phyloP scores from a whole-genome alignment of 208 protist species.

The Acanthamoeba lenticulata region DNA sequence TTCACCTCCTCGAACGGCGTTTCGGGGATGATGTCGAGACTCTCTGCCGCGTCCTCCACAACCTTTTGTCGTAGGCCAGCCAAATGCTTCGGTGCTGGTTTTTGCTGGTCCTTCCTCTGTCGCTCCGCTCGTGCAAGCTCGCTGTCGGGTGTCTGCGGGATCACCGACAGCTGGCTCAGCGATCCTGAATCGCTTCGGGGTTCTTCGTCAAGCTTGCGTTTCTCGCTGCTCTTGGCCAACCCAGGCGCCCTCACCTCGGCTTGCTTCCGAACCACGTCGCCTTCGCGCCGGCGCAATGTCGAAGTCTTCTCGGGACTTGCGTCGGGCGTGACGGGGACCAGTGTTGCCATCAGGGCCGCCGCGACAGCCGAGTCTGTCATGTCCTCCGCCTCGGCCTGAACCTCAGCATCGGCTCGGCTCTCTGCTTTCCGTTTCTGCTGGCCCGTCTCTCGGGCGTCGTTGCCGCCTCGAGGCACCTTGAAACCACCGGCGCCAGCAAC shows the following conservation, averaged over 20 bases:
- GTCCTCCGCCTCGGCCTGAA: no score
- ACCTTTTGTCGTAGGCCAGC: background rate
- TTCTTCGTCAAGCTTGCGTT: no score
- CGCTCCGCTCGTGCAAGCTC: background rate
- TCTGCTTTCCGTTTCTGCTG: no score
- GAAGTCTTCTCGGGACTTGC: background rate
- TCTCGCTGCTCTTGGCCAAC: no score
- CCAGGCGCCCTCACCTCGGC: background rate
- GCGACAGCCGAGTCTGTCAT: no score
- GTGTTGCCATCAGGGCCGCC: background rate
- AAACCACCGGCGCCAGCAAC: no score
- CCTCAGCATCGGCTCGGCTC: no score
- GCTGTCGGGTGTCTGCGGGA: conserved; percentile 32
- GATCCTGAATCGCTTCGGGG: background rate
- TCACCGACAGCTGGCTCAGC: conserved; percentile 18
- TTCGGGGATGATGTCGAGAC: background rate
- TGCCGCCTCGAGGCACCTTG: background rate
- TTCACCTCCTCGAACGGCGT: background rate
- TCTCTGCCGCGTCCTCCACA: background rate
- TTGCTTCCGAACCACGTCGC: background rate
- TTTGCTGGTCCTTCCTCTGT: background rate
- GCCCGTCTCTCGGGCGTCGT: no score
- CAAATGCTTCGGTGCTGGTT: background rate
- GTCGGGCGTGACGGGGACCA: background rate
- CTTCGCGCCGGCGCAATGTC: no score